These are phyloP conservation scores for Penicillium sp. DNA, from an alignment of 2,329 filamentous ascomycete species.

Conservation along the genomic window DNA sequence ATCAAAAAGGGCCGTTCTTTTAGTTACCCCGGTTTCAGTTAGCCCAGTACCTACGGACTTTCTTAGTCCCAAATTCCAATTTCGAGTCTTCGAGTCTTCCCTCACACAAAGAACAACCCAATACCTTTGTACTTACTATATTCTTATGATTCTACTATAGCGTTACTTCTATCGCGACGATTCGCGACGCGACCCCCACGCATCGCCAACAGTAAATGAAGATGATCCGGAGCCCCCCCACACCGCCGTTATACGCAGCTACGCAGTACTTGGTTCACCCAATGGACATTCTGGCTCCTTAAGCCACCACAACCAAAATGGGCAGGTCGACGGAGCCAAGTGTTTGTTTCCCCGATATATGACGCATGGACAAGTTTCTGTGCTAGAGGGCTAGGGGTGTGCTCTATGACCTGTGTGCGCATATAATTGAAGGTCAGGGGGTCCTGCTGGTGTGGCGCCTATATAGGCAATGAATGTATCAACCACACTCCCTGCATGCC, in stretches of 20 bases:
- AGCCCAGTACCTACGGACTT: no score
- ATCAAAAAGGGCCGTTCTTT: conserved; percentile 5
- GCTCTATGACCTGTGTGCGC: neutral
- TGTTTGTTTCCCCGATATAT: neutral
- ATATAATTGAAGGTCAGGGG: neutral
- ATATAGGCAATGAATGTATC: neutral
- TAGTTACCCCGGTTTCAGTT: no score
- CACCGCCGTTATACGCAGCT: neutral
- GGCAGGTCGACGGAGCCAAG: neutral
- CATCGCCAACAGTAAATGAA: neutral
- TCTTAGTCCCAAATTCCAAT: no score
- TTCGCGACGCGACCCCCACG: no score
- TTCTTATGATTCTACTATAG: no score
- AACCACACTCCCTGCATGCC: neutral
- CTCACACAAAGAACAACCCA: no score
- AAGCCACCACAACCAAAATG: neutral
- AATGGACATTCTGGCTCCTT: neutral
- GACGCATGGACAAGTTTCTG: neutral
- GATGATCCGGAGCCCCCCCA: no score
- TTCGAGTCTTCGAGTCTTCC: neutral
- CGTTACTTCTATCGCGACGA: no score
- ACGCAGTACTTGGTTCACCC: neutral
- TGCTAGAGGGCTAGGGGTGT: neutral
- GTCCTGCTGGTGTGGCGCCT: neutral
- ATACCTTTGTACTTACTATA: no score